Base-by-base conservation (phyloP, 768 basidiomycete genomes). In the Roridomyces roridus region DNA sequence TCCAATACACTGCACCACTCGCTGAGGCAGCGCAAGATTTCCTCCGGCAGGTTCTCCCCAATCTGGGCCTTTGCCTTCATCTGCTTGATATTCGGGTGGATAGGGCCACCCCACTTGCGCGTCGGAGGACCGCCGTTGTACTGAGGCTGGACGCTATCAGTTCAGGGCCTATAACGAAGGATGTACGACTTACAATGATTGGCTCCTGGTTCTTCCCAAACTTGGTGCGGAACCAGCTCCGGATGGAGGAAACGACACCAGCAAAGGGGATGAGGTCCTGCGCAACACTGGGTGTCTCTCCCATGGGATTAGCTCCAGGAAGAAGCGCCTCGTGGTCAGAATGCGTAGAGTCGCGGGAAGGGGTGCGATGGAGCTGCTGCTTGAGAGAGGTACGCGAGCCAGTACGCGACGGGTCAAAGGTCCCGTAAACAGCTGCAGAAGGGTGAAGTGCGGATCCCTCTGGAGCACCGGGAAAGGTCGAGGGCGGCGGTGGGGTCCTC, bases 1-100 rank as follows among this genome's bases (percentile, higher is more conserved):
- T 88, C 86, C 34, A 87, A 68, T 12, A 81, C 77, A 59, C 79
- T 80, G 47, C 79, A 70, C 85, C 85, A 88, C 51, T 84, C 78
- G 60, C 84, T 84, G 46, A 88, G 63, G 58, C 77, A 80, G 17
- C 81, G 69, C 45, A 87, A 41, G 40, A 87, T 75, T 62, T 85
- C 82, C 29, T 86, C 66, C 9, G 86, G 86, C 9, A 86, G 67
- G 66, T 86, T 87, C 63, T 85, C 77, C 11, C 85, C 84, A 10
- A 68, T 18, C 40, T 57, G 44, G 45, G 40, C 10, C 25, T 55
- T 55, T 23, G 12, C 63, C 70, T 24, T 75, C 74, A 48, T 20
- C 40, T 59, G 57, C 54, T 63, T 63, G 23, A 70, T 52, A 7
- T 67, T 66, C 1, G 68, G 65, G 47, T 76, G 69, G 7, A 77